Evolutionary conservation across 2,329 filamentous ascomycete genomes (phyloP), one percentile per base, ranked within the genome.

Genomic region (Aspergillus carbonarius): DNA sequence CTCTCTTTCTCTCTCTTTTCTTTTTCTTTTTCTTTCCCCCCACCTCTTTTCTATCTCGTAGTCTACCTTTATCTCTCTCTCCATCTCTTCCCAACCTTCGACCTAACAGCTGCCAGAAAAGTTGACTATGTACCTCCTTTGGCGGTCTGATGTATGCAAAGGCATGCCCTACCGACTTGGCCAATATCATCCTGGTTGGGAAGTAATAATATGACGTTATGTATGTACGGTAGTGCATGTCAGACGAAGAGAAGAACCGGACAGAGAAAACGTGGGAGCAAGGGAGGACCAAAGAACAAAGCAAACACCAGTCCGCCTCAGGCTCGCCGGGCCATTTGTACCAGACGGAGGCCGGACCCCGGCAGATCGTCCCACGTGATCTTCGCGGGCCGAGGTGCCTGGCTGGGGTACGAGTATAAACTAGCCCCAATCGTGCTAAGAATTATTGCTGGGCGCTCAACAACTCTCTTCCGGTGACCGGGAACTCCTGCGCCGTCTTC

Each of bases 291-390:
- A 42, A 42, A 13, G 39, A 42, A 42, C 18, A 23, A 23, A 13
- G 39, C 30, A 32, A 32, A 32, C 30, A 32, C 9, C n/a, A n/a
- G n/a, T n/a, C n/a, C 30, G 30, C 30, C 30, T 32, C 30, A 32
- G 30, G 30, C 30, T 32, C 30, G 9, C 30, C 1, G 3, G 8
- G 30, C 27, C 27, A 30, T 30, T 30, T 3, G 4, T 30, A 30
- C 23, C 30, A 32, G 30, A 32, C 30, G 30, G 30, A 42, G 39
- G 18, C 20, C 20, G 39, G 39, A 15, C 39, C 39, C 39, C 39
- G 39, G 39, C 39, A 42, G 39, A 42, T 42, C 20, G 7, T 23
- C 35, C 53, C 56, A 58, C 56, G 56, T 58, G 56, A 51, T 40
- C 8, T n/a, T 32, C 15, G n/a, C 23, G 30, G 17, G 46, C 30